Percentiles rank a stretch among this genome's conserved stretches.
These are phyloP conservation scores for Phascolomyces articulosus DNA, from an alignment of 371 early-diverging fungal genomes.

Conservation along the genomic window DNA sequence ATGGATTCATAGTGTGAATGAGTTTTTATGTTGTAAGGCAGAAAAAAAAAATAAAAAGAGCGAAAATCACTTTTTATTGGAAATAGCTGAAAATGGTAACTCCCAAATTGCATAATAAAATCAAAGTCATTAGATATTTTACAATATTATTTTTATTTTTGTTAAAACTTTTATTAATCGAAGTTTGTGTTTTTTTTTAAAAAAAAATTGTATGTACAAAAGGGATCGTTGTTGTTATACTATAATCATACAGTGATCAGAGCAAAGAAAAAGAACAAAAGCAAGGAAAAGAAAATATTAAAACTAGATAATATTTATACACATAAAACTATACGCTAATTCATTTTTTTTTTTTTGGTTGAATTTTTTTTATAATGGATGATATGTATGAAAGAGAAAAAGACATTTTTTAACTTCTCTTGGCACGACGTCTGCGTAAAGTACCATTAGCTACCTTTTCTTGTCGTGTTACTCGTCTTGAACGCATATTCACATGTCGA, in stretches of 20 bases:
- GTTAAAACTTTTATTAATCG: too few relatives aligned
- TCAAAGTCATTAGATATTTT: too few relatives aligned
- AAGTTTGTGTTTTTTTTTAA: too few relatives aligned
- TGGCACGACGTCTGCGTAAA: slow-evolving; percentile 52
- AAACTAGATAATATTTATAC: too few relatives aligned
- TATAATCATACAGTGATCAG: too few relatives aligned
- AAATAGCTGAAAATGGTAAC: too few relatives aligned
- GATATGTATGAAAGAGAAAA: neutral
- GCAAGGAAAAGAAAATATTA: neutral
- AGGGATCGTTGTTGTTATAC: too few relatives aligned
- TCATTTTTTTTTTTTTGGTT: neutral
- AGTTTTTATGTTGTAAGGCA: neutral
- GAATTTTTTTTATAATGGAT: neutral
- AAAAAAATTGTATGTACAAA: too few relatives aligned
- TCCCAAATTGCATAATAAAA: too few relatives aligned
- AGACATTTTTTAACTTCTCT: slow-evolving; percentile 12
- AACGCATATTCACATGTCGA: slow-evolving; percentile 76
- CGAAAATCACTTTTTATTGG: too few relatives aligned
- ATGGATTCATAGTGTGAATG: slow-evolving; percentile 16
- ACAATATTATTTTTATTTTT: too few relatives aligned
- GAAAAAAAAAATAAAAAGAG: neutral
- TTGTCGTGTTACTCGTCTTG: slow-evolving; percentile 74
- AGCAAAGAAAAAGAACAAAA: neutral
- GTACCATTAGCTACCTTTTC: slow-evolving; percentile 76
- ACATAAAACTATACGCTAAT: too few relatives aligned